phyloP scores from a whole-genome alignment of 331 rosid species.

The Rhamnella rubrinervis region DNA sequence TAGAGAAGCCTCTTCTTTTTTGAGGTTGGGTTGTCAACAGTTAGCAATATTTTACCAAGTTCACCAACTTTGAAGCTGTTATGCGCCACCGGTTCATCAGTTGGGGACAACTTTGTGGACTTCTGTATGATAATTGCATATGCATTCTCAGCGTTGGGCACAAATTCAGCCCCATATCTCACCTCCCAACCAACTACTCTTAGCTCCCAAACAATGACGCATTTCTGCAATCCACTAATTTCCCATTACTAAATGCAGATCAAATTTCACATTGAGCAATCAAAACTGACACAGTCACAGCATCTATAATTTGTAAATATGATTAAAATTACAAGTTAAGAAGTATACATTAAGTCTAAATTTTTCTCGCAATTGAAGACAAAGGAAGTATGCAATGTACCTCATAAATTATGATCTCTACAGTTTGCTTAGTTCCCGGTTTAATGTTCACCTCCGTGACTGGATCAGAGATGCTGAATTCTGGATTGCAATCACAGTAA shows the following conservation, averaged over 20 bases:
- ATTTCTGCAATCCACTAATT: conserved; percentile 54
- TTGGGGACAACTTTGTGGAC: conserved; percentile 64
- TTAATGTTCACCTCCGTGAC: conserved; percentile 54
- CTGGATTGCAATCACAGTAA: conserved; percentile 89
- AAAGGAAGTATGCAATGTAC: conserved; percentile 30
- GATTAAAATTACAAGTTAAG: not conserved
- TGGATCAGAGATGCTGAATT: conserved; percentile 68
- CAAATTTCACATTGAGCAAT: not conserved
- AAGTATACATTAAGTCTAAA: not conserved
- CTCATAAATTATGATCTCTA: conserved; percentile 92
- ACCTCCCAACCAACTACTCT: conserved; percentile 99
- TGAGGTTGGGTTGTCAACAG: conserved; percentile 70
- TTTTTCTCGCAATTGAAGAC: not conserved
- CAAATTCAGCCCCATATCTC: conserved; percentile 81
- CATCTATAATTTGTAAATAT: not conserved
- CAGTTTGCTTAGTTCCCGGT: conserved; percentile 86
- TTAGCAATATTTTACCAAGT: conserved; percentile 78
- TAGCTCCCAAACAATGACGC: conserved; percentile 89
- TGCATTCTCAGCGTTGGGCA: conserved; percentile 59
- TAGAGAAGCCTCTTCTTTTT: conserved; percentile 84
- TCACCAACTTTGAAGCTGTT: conserved; percentile 68
- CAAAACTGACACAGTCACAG: not conserved
- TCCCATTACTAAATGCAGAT: conserved; percentile 12
- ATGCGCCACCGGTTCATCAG: conserved; percentile 74
- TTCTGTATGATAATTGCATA: conserved; percentile 72